A percentile compares a stretch with the other conserved stretches of the same genome.
phyloP scores from a whole-genome alignment of 495 filamentous ascomycete genomes.

The Neohortaea acidophila region DNA sequence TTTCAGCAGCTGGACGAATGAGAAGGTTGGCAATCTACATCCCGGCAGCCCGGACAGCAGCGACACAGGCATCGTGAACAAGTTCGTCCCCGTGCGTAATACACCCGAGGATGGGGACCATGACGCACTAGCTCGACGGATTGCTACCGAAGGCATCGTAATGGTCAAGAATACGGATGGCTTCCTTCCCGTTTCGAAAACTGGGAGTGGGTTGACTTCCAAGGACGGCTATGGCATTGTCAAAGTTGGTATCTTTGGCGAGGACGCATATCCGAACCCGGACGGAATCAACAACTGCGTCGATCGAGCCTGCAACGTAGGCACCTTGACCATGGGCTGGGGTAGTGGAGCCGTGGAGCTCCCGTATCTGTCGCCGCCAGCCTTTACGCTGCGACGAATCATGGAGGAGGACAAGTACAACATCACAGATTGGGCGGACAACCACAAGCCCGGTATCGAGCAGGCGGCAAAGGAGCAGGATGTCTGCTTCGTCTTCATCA shows the following conservation, averaged over 20 bases:
- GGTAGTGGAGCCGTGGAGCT: constrained; percentile 81
- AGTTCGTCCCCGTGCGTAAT: constrained; percentile 53
- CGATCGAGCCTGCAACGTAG: constrained; percentile 67
- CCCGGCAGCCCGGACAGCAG: constrained; percentile 44
- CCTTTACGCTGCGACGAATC: constrained; percentile 45
- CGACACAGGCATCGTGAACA: constrained; percentile 51
- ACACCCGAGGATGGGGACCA: constrained; percentile 35
- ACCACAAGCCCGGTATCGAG: constrained; percentile 32
- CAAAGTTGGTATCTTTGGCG: constrained; percentile 65
- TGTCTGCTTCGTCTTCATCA: constrained; percentile 50
- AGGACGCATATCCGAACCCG: constrained; percentile 55
- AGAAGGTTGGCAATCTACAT: constrained; percentile 48
- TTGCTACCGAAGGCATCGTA: constrained; percentile 75
- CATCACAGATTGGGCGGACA: constrained; percentile 44
- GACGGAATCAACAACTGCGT: constrained; percentile 59
- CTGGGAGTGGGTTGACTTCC: constrained; percentile 24
- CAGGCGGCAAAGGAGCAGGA: constrained; percentile 40
- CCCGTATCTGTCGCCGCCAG: constrained; percentile 61
- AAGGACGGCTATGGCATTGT: constrained; percentile 32
- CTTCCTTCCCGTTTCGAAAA: constrained; percentile 42
- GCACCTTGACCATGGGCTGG: constrained; percentile 77
- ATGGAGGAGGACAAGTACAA: constrained; percentile 47
- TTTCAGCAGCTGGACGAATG: constrained; percentile 80
- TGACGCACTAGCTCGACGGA: constrained; percentile 47
- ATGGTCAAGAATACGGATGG: constrained; percentile 63